Base-by-base conservation (phyloP, 73 alveolate genomes). In the Paramecium sonneborni region DNA sequence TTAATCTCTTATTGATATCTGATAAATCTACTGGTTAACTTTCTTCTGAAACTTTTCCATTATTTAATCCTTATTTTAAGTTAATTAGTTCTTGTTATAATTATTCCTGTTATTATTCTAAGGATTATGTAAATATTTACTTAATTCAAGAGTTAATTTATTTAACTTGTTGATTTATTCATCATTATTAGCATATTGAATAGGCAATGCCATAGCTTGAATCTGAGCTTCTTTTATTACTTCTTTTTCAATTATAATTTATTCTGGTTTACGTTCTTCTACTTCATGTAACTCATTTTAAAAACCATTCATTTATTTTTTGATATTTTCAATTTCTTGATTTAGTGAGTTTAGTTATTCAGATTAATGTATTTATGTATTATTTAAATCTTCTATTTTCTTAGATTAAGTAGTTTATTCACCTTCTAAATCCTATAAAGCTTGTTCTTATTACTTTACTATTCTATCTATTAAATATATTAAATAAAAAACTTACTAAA, bases 231-330 rank as follows among this genome's bases (percentile, higher is more conserved):
- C 84, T 46, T 62, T 62, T 4, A 62, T 32, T 1, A 62, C 11
- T 30, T 30, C 44, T 12, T 62, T 62, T 8, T 62, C 84, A 14
- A 62, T n/a, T 30, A 62, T 62, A 15, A 62, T 32, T 46, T 62
- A 62, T 32, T 62, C 84, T 24, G 84, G 84, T 62, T 62, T 62
- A 9, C 84, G 39, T 26, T 62, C 84, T 9, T 62, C 84, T 28
- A 62, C 46, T 62, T 62, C 48, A 62, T 62, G 84, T 24, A 62
- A 62, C 24, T 62, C 84, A 62, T 26, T 30, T 62, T 62, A 30
- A 26, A 62, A 30, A 11, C 39, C 44, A 62, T 12, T 62, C 21
- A 62, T 30, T 28, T 62, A n/a, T 26, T 30, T 62, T 26, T 62
- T 62, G 12, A 62, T 62, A 32, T 62, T 62, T n/a, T 62, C 84